Evolutionary conservation across 805 yeast species (phyloP).

Genomic region (Zygosaccharomyces bisporus): DNA sequence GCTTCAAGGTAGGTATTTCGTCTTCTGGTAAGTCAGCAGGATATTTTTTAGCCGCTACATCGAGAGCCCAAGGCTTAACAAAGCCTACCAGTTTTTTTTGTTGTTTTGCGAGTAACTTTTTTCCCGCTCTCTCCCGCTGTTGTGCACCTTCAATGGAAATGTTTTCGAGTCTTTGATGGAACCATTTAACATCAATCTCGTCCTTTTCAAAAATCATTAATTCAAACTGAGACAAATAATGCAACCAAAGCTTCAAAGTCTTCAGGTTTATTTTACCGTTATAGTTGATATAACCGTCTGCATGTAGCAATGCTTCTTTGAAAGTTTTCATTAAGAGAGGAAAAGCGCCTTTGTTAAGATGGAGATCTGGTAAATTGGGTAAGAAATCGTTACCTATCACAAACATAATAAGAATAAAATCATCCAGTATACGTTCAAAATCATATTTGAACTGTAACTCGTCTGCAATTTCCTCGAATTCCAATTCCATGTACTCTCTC

Average conservation of each 20-base stretch:
- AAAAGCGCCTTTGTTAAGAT: slow-evolving; percentile 92
- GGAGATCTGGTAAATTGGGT: slow-evolving; percentile 92
- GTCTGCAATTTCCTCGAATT: slow-evolving; percentile 67
- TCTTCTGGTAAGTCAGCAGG: slow-evolving; percentile 43
- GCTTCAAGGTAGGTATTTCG: slow-evolving; percentile 45
- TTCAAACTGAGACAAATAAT: slow-evolving; percentile 74
- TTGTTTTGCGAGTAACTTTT: slow-evolving; percentile 58
- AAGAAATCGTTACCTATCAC: slow-evolving; percentile 97
- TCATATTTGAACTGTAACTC: slow-evolving; percentile 62
- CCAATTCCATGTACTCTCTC: slow-evolving; percentile 87
- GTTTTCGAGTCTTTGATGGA: slow-evolving; percentile 77
- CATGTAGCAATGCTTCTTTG: slow-evolving; percentile 66
- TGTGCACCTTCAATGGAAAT: slow-evolving; percentile 69
- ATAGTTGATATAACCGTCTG: slow-evolving; percentile 83
- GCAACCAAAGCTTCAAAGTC: slow-evolving; percentile 72
- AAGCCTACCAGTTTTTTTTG: slow-evolving; percentile 70
- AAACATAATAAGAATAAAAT: slow-evolving; percentile 84
- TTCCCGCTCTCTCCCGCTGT: slow-evolving; percentile 63
- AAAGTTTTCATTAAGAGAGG: slow-evolving; percentile 88
- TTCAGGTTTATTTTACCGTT: slow-evolving; percentile 74
- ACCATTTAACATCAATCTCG: slow-evolving; percentile 86
- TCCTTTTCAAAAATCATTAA: slow-evolving; percentile 78
- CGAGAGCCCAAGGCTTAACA: slow-evolving; percentile 46
- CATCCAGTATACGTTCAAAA: slow-evolving; percentile 89
- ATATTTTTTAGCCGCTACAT: slow-evolving; percentile 32